Evolutionary conservation across 139 green algal species (phyloP).

Genomic region (Spirogloea muscicola): DNA sequence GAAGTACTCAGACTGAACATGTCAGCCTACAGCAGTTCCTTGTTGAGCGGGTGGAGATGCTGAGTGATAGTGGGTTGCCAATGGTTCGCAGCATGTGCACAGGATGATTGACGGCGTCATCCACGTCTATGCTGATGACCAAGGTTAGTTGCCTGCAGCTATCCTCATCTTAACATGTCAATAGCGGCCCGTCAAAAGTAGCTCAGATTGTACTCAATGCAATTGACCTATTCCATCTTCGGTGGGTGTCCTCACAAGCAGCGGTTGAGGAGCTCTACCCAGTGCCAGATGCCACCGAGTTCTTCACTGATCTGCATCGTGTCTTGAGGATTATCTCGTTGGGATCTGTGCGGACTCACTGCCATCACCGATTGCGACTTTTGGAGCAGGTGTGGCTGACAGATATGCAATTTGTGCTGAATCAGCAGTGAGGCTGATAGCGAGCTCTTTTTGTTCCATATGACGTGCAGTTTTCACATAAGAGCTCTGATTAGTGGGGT

Average conservation of each 20-base stretch:
- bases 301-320: slow-evolving; percentile 90
- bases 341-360: slow-evolving; percentile 86
- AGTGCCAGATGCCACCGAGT: slow-evolving; percentile 65
- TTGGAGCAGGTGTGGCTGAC: slow-evolving; percentile 78
- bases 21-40: too few species aligned
- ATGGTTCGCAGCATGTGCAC: slow-evolving; percentile 56
- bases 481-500: too few species aligned
- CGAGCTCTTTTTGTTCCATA: too few species aligned
- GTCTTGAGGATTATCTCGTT: slow-evolving; percentile 59
- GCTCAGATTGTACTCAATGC: background rate
- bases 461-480: too few species aligned
- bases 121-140: slow-evolving; percentile 61
- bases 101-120: slow-evolving; percentile 89
- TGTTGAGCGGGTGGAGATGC: too few species aligned
- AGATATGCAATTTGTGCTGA: too few species aligned
- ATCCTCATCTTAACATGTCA: background rate
- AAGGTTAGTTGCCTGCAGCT: slow-evolving; percentile 8
- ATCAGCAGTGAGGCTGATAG: too few species aligned
- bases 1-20: too few species aligned
- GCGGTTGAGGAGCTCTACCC: slow-evolving; percentile 31
- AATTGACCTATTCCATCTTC: too few species aligned
- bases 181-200: background rate
- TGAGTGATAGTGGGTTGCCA: slow-evolving; percentile 51
- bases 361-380: slow-evolving; percentile 90
- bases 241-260: too few species aligned